These are phyloP conservation scores for Aspergillus ellipticus DNA, from an alignment of 495 filamentous ascomycete genomes.

Conservation along the genomic window DNA sequence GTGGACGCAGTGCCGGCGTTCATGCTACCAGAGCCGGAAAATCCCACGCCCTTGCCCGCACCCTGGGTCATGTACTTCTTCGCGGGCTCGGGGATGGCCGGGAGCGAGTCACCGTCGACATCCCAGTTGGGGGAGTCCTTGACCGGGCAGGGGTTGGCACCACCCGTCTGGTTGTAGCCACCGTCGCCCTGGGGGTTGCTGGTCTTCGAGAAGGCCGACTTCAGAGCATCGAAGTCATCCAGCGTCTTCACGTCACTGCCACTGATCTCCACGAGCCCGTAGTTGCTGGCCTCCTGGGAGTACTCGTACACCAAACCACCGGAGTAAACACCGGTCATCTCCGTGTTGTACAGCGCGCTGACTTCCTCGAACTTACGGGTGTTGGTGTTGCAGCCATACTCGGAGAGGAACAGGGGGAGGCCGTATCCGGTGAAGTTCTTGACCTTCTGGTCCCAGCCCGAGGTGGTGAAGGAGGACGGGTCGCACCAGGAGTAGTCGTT, in stretches of 20 bases:
- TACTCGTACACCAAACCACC: conserved; percentile 97
- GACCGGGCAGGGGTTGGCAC: conserved; percentile 64
- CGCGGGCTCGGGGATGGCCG: conserved; percentile 68
- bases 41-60: conserved; percentile 69
- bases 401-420: conserved; percentile 90
- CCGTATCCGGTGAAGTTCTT: conserved; percentile 87
- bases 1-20: conserved; percentile 59
- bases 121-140: conserved; percentile 66
- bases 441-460: conserved; percentile 91
- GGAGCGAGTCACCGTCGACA: conserved; percentile 62
- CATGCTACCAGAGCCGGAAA: conserved; percentile 70
- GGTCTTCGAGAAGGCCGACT: conserved; percentile 59
- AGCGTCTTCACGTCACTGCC: conserved; percentile 51
- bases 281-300: conserved; percentile 69
- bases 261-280: conserved; percentile 71
- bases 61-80: conserved; percentile 66
- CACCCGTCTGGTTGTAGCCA: conserved; percentile 66
- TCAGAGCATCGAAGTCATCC: conserved; percentile 65
- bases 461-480: conserved; percentile 66
- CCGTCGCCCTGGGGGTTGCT: conserved; percentile 69
- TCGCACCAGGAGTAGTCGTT: conserved; percentile 99
- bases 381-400: conserved; percentile 86
- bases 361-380: conserved; percentile 80
- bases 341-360: conserved; percentile 66
- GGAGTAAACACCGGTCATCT: conserved; percentile 93